Base-by-base conservation (phyloP, 805 yeast genomes). In the Yamadazyma akitaensis region DNA sequence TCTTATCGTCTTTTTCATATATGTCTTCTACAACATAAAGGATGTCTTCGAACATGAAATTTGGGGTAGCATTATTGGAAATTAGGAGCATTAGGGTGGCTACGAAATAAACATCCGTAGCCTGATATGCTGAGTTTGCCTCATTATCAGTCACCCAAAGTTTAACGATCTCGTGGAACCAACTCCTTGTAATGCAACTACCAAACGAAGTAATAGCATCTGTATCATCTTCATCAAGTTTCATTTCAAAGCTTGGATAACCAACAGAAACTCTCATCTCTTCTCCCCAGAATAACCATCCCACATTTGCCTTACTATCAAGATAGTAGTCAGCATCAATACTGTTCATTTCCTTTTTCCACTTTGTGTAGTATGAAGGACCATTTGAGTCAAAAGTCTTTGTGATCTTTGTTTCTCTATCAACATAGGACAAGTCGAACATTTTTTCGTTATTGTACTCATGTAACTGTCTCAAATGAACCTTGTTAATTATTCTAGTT, bases 231-330 rank as follows among this genome's bases (percentile, higher is more conserved):
- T 36, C 44, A 25, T 40, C 43, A 38, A 53, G 46, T 2, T 62
- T 44, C 16, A 84, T 64, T 0, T 62, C 54, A 16, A 55, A 54
- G 2, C 53, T 48, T 2, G 64, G 59, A 5, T 66, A 64, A 6
- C 59, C 62, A 3, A 67, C 68, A 16, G 81, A 66, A 2, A 75
- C 89, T 17, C 61, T 59, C 62, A 84, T 57, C 0, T 65, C 53
- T 16, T 79, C 64, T 12, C 82, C 86, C 96, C 96, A 88, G 43
- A 85, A 84, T 8, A 86, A 63, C 81, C 90, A 85, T 0, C 96
- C 94, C 8, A 70, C 66, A 56, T 70, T 73, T 2, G 76, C 67
- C 43, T 75, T 77, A 26, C 75, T 75, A 56, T 85, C 90, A 53
- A 84, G 71, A 56, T 65, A 88, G 52, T 71, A 83, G 1, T 52